phyloP scores from a whole-genome alignment of 768 basidiomycete genomes.

The Phylloporus sp. region DNA sequence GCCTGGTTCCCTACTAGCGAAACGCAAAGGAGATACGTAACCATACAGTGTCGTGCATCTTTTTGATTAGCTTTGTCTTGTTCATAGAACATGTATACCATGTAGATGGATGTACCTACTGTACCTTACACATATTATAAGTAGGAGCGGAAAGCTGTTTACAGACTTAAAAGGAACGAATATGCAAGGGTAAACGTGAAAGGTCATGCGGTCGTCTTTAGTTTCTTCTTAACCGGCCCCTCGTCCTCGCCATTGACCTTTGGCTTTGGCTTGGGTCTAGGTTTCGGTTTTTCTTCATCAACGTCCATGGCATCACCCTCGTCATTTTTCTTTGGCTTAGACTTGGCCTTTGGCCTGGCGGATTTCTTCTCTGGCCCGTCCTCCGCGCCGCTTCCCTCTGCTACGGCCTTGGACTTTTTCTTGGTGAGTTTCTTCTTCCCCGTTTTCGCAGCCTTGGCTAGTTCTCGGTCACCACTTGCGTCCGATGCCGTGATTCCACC shows the following conservation, averaged over 20 bases:
- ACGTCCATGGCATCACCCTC: slow-evolving; percentile 50
- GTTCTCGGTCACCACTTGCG: slow-evolving; percentile 72
- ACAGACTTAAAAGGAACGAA: background rate
- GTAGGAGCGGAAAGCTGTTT: slow-evolving; percentile 1
- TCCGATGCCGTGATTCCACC: slow-evolving; percentile 81
- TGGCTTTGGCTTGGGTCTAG: slow-evolving; percentile 41
- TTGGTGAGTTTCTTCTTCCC: slow-evolving; percentile 36
- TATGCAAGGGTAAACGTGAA: background rate
- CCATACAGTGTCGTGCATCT: background rate
- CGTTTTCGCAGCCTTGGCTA: slow-evolving; percentile 40
- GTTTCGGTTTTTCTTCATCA: slow-evolving; percentile 38
- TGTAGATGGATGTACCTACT: slow-evolving; percentile 15
- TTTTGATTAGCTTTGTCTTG: slow-evolving; percentile 5
- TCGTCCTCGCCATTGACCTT: slow-evolving; percentile 37
- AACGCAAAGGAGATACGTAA: slow-evolving; percentile 37
- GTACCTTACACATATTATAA: slow-evolving; percentile 23
- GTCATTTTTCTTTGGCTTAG: slow-evolving; percentile 38
- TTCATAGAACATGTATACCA: slow-evolving; percentile 12
- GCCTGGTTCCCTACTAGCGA: slow-evolving; percentile 70
- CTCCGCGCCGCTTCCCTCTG: slow-evolving; percentile 41
- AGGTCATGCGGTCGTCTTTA: slow-evolving; percentile 47
- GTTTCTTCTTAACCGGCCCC: slow-evolving; percentile 74
- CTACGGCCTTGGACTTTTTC: slow-evolving; percentile 43
- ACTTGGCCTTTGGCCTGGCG: slow-evolving; percentile 41
- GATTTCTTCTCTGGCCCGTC: slow-evolving; percentile 50